Conservation (phyloP, 345 rosid species). For the Eucalyptus regnans region DNA sequence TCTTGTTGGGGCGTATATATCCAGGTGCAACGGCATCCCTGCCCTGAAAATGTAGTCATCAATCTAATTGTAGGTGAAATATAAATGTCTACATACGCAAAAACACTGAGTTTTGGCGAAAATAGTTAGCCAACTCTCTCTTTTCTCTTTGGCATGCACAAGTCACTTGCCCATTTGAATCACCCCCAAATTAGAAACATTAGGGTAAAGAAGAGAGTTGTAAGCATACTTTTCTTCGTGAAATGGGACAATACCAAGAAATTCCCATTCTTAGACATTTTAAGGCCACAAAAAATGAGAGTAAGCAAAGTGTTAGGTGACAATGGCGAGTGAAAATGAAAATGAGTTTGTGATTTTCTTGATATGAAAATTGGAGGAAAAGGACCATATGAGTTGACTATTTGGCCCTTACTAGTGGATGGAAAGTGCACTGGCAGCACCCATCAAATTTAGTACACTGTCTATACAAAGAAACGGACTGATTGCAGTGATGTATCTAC, state of each 20-base stretch:
- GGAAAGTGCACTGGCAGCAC: not conserved
- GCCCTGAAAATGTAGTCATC: not conserved
- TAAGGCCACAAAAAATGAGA: not conserved
- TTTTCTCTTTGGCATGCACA: not conserved
- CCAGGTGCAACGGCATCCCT: not conserved
- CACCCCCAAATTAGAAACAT: not conserved
- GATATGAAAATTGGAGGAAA: not conserved
- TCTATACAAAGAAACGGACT: too few relatives aligned
- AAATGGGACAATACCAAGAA: not conserved
- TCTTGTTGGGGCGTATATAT: too few relatives aligned
- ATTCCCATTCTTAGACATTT: not conserved
- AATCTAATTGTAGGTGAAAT: not conserved
- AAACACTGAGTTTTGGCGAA: not conserved
- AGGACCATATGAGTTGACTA: not conserved
- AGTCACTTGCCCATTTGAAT: not conserved
- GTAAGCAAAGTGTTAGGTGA: not conserved
- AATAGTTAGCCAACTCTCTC: not conserved
- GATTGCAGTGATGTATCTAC: rapidly evolving
- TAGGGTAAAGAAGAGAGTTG: not conserved
- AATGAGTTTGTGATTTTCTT: not conserved
- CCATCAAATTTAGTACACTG: not conserved
- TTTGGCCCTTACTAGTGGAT: not conserved
- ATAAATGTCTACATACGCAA: not conserved
- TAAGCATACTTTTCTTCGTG: not conserved
- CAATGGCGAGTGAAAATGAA: not conserved